Evolutionary conservation across 805 yeast species (phyloP).

Genomic region (Hanseniaspora meyeri): DNA sequence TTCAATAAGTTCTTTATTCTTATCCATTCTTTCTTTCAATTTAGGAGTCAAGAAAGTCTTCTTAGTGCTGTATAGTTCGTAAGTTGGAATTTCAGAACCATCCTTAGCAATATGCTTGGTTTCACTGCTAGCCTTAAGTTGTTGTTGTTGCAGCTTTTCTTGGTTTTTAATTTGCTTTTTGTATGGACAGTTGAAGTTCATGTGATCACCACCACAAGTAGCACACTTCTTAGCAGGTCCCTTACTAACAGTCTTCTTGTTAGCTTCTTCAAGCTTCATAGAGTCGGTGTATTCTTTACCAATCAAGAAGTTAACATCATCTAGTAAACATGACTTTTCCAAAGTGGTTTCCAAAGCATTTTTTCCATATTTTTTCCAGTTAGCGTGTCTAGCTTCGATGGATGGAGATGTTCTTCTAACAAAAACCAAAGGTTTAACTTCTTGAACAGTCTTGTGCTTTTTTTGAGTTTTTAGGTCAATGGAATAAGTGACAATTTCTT

Average conservation of each 20-base stretch:
- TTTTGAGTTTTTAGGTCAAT: conserved; percentile 68
- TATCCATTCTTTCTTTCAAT: conserved; percentile 17
- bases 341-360: conserved; percentile 62
- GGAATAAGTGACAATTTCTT: conserved; percentile 53
- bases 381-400: conserved; percentile 67
- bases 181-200: conserved; percentile 90
- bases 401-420: conserved; percentile 72
- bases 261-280: conserved; percentile 57
- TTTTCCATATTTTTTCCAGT: conserved; percentile 79
- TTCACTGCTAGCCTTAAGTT: conserved; percentile 22
- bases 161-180: conserved; percentile 43
- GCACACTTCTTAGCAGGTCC: conserved; percentile 54
- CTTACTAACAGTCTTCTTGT: conserved; percentile 34
- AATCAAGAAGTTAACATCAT: conserved; percentile 62
- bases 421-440: conserved; percentile 60
- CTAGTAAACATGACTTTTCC: conserved; percentile 49
- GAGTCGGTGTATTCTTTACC: conserved; percentile 66
- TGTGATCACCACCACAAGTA: conserved; percentile 87
- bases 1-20: conserved; percentile 28
- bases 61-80: conserved; percentile 53
- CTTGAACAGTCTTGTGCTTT: conserved; percentile 79
- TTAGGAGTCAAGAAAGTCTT: conserved; percentile 32
- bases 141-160: conserved; percentile 26
- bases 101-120: conserved; percentile 22
- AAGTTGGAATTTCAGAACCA: conserved; percentile 27